Evolutionary conservation across 176 grass and related monocot species (phyloP).

Genomic region (Paspalum vaginatum): DNA sequence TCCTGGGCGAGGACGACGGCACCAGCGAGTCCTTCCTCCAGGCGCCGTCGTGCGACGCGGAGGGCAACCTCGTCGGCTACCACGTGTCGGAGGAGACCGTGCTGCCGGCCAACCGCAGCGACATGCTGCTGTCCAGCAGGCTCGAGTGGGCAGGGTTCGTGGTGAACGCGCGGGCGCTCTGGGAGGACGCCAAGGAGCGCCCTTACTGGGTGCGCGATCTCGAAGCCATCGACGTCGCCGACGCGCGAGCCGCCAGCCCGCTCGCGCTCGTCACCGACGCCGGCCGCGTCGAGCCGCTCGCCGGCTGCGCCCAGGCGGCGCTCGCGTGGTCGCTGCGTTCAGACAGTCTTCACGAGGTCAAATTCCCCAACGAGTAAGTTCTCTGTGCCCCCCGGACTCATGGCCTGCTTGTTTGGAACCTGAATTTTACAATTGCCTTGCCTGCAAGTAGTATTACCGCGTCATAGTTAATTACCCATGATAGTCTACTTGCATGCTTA

Average conservation of each 20-base stretch:
- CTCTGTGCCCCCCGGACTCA: neutral
- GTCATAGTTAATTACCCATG: neutral
- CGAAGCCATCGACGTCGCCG: slow-evolving; percentile 45
- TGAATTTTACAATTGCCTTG: slow-evolving; percentile 1
- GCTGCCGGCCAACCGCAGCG: slow-evolving; percentile 53
- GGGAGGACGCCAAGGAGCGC: slow-evolving; percentile 46
- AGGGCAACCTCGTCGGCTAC: slow-evolving; percentile 64
- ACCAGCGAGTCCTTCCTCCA: slow-evolving; percentile 66
- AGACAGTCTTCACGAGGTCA: slow-evolving; percentile 61
- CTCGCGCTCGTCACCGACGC: slow-evolving; percentile 68
- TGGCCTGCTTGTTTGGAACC: neutral
- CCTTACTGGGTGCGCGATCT: slow-evolving; percentile 78
- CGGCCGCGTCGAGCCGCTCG: slow-evolving; percentile 72
- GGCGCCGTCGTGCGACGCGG: slow-evolving; percentile 76
- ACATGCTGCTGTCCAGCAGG: slow-evolving; percentile 53
- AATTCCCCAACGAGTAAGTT: slow-evolving; percentile 88
- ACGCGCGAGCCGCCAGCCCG: slow-evolving; percentile 48
- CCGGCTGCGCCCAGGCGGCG: slow-evolving; percentile 61
- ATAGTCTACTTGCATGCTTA: slow-evolving; percentile 11
- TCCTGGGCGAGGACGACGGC: slow-evolving; percentile 66
- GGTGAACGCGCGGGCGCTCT: slow-evolving; percentile 65
- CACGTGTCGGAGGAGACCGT: slow-evolving; percentile 56
- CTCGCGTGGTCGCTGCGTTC: slow-evolving; percentile 88
- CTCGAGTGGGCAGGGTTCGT: slow-evolving; percentile 93
- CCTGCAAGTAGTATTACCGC: neutral